phyloP scores from a whole-genome alignment of 2,329 filamentous ascomycete species.

The Cytospora chrysosperma region DNA sequence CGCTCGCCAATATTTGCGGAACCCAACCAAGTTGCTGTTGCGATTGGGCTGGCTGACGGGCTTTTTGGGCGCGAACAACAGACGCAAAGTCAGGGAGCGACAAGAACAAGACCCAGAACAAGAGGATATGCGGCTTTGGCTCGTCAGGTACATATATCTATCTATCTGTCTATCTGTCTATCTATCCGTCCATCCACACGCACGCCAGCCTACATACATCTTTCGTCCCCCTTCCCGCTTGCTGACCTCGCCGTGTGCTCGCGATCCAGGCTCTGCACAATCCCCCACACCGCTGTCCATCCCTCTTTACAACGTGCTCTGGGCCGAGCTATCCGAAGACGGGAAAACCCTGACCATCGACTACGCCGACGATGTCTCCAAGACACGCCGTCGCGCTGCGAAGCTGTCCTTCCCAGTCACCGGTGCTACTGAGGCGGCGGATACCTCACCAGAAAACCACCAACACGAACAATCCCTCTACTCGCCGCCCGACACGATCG shows the following conservation, averaged over 20 bases:
- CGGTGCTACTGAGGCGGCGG: background rate
- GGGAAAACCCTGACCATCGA: conserved; percentile 65
- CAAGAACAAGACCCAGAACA: conserved; percentile 24
- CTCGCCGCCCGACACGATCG: conserved; percentile 43
- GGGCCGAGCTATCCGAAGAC: conserved; percentile 60
- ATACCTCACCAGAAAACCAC: background rate
- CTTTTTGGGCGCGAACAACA: conserved; percentile 6
- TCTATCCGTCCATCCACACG: too few relatives aligned
- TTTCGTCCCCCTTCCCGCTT: background rate
- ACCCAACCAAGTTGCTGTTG: background rate
- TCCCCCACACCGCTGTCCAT: conserved; percentile 43
- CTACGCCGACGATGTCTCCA: conserved; percentile 63
- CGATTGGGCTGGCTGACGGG: conserved; percentile 9
- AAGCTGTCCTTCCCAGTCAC: conserved; percentile 54
- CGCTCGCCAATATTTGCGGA: background rate
- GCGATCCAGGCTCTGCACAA: background rate
- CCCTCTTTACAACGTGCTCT: conserved; percentile 80
- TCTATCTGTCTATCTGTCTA: too few relatives aligned
- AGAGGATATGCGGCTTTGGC: conserved; percentile 26
- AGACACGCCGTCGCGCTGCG: conserved; percentile 58
- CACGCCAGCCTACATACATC: background rate
- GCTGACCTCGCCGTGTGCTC: background rate
- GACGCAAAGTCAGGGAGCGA: conserved; percentile 15
- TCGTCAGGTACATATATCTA: conserved; percentile 22
- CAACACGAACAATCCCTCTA: conserved; percentile 27